phyloP scores from a whole-genome alignment of 2,329 filamentous ascomycete species.

The Ilyonectria destructans region DNA sequence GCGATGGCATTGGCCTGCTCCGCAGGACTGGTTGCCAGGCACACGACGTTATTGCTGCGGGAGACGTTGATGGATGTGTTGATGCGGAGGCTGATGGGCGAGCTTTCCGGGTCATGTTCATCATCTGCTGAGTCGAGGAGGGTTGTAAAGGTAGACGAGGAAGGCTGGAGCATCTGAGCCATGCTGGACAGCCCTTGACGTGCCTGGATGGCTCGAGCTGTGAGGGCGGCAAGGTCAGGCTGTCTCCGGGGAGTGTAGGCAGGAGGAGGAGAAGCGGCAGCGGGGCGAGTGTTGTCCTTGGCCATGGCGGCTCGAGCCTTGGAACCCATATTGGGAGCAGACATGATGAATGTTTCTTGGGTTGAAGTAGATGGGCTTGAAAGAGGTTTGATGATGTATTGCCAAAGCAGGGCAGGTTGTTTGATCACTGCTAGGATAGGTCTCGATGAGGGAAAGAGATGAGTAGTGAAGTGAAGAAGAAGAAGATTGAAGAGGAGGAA shows the following conservation, averaged over 20 bases:
- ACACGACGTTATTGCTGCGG: constrained; percentile 66
- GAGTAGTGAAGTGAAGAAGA: neutral
- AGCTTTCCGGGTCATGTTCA: constrained; percentile 47
- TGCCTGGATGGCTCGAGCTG: constrained; percentile 38
- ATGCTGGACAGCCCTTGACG: constrained; percentile 29
- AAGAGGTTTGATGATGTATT: neutral
- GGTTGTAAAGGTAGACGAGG: constrained; percentile 11
- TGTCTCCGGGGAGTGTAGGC: constrained; percentile 50
- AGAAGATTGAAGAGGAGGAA: constrained; percentile 14
- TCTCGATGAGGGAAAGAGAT: constrained; percentile 11
- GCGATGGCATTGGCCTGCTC: constrained; percentile 62
- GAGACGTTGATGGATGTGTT: constrained; percentile 64
- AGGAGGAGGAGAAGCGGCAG: constrained; percentile 47
- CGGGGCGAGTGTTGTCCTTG: constrained; percentile 40
- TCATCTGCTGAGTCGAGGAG: constrained; percentile 28
- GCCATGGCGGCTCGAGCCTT: constrained; percentile 32
- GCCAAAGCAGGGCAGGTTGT: too few species aligned
- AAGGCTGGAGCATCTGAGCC: constrained; percentile 18
- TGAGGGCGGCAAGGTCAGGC: constrained; percentile 36
- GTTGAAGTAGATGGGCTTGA: neutral
- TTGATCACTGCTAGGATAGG: neutral
- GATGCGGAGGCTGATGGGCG: constrained; percentile 64
- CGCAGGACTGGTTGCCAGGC: constrained; percentile 58
- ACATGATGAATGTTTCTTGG: constrained; percentile 32
- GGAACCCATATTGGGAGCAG: constrained; percentile 33